A percentile compares a stretch with the other conserved stretches of the same genome.
Conservation (phyloP, 306 rosid genomes). For the Glycine soja region DNA sequence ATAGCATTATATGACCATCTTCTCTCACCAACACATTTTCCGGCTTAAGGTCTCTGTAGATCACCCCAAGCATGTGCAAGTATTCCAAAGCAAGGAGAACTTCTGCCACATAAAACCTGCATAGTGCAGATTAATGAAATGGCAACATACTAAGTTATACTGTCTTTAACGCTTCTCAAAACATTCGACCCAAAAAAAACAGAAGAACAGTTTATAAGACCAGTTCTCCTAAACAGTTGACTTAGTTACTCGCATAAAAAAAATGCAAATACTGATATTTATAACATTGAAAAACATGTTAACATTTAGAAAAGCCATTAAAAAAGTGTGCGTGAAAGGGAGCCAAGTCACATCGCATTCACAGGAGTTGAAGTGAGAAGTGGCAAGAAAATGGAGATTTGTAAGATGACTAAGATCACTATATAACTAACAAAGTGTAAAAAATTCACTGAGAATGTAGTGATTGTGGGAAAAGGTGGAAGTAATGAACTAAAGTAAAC, state of each 20-base stretch:
- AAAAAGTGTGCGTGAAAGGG: neutral
- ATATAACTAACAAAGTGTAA: neutral
- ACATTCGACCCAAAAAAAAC: neutral
- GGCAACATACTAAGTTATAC: neutral
- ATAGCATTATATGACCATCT: conserved; percentile 97
- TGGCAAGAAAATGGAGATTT: conserved; percentile 13
- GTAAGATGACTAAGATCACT: neutral
- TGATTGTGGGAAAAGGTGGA: neutral
- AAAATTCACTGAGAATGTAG: conserved; percentile 6
- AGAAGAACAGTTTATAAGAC: neutral
- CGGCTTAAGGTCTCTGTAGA: conserved; percentile 95
- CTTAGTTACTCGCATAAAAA: neutral
- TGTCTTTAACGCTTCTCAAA: neutral
- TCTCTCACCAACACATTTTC: conserved; percentile 95
- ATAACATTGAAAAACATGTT: neutral
- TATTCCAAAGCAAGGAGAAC: conserved; percentile 98
- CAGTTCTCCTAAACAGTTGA: neutral
- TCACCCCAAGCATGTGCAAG: conserved; percentile 97
- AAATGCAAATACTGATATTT: conserved; percentile 5
- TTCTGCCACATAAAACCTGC: conserved; percentile 98
- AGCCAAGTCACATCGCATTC: conserved; percentile 12
- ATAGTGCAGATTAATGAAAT: conserved; percentile 2
- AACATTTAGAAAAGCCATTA: conserved; percentile 18
- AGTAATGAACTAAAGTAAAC: conserved; percentile 24
- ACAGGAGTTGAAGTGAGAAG: conserved; percentile 13